Conservation (phyloP, 495 filamentous ascomycete species). For the Astrothelium subdiscretum region DNA sequence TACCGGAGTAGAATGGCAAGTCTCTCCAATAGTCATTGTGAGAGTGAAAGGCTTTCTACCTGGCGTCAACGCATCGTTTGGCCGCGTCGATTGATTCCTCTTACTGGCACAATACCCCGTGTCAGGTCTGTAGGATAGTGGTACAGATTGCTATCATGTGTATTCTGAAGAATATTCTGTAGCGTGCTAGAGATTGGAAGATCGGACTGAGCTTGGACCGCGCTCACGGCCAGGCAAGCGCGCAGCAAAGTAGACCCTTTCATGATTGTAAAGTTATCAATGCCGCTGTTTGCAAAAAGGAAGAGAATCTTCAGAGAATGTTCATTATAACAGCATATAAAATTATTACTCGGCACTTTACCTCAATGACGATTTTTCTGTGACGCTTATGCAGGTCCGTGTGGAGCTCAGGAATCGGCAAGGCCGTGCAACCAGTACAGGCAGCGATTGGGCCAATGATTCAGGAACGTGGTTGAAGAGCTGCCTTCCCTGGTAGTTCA, state of each 20-base stretch:
- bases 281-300: no score
- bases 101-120: slow-evolving; percentile 26
- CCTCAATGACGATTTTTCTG: not conserved
- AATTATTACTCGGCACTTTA: not conserved
- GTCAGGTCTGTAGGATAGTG: slow-evolving; percentile 31
- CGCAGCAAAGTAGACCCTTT: not conserved
- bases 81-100: not conserved
- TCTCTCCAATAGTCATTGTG: slow-evolving; percentile 36
- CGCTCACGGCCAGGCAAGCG: slow-evolving; percentile 2
- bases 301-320: no score
- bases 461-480: not conserved
- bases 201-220: slow-evolving; percentile 9
- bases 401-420: not conserved
- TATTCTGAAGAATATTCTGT: slow-evolving; percentile 27
- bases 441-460: not conserved
- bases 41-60: slow-evolving; percentile 28
- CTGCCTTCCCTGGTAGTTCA: not conserved
- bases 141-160: slow-evolving; percentile 21
- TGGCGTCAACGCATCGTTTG: not conserved
- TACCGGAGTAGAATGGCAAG: slow-evolving; percentile 24
- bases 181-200: slow-evolving; percentile 17
- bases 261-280: not conserved
- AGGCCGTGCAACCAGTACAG: not conserved
- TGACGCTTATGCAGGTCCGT: not conserved
- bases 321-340: not conserved